Percentiles rank a stretch among this genome's conserved stretches.
phyloP scores from a whole-genome alignment of 108 stramenopile species.

The Stephanodiscus triporus region DNA sequence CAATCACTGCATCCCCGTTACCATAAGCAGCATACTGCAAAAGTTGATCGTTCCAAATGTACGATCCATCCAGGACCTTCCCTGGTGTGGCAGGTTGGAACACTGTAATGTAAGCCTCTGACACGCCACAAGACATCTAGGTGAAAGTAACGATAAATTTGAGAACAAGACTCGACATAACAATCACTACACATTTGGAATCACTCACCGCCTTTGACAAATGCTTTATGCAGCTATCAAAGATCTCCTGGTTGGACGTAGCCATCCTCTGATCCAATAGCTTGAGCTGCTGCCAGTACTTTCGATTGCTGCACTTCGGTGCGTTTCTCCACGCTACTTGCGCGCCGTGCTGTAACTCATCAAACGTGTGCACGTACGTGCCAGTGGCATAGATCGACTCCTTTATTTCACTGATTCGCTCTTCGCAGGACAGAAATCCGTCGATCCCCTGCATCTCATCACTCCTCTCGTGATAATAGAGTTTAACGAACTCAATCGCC shows the following conservation, averaged over 20 bases:
- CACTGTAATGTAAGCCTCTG: slow-evolving; percentile 49
- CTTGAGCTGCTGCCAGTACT: slow-evolving; percentile 47
- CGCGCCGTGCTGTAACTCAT: slow-evolving; percentile 52
- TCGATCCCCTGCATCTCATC: slow-evolving; percentile 22
- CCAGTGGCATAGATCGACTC: slow-evolving; percentile 22
- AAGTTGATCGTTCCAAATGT: slow-evolving; percentile 52
- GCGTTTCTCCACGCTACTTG: slow-evolving; percentile 51
- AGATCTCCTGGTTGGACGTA: slow-evolving; percentile 38
- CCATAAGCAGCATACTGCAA: slow-evolving; percentile 37
- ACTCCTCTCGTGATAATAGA: slow-evolving; percentile 27
- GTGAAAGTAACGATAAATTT: not conserved
- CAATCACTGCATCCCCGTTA: slow-evolving; percentile 24
- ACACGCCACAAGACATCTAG: slow-evolving; percentile 10
- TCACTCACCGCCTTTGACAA: slow-evolving; percentile 33
- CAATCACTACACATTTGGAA: not conserved
- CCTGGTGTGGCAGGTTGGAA: slow-evolving; percentile 39
- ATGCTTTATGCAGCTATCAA: slow-evolving; percentile 40
- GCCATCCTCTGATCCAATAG: slow-evolving; percentile 42
- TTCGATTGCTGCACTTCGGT: slow-evolving; percentile 55
- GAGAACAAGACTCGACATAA: not conserved
- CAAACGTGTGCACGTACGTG: slow-evolving; percentile 47
- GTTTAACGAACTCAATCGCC: slow-evolving; percentile 28
- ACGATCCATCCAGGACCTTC: slow-evolving; percentile 21
- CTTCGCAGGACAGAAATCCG: slow-evolving; percentile 16
- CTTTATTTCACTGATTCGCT: slow-evolving; percentile 6